Base-by-base conservation (phyloP, 1,284 basidiomycete species). In the Boletus coffeatus region DNA sequence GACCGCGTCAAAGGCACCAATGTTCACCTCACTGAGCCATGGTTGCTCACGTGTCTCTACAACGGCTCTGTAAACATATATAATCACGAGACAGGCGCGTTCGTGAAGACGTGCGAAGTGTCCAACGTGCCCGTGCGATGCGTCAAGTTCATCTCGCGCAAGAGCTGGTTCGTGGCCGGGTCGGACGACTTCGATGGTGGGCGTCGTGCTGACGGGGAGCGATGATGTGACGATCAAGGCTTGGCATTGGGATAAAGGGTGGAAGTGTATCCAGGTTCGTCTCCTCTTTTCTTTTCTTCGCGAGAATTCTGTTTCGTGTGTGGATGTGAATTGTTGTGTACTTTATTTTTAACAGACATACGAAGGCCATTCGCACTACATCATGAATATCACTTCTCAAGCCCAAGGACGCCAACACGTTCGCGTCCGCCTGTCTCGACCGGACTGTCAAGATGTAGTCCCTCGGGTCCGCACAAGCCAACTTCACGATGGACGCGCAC, bases 181-280 rank as follows among this genome's bases (percentile, higher is more conserved):
- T 95, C 93, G 57, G 97, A 99, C 78, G 96, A 99, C 81, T 99
- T 98, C 97, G 2, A 93, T 92, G 1, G 87, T 92, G 63, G 89
- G 89, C 74, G 89, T 98, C 65, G 92, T 99, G 14, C 80, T 99
- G 56, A 99, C 96, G 0, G 97, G 96, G 32, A 94, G 92, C 71
- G 97, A 99, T 75, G 97, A 99, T 77, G 98, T 99, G 96, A 96
- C 95, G 36, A 96, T 99, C 82, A 97, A 96, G 78, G 93, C 96
- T 68, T 99, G 97, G 97, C 96, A 99, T 76, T 99, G 96, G 97
- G 97, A 99, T 67, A 97, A 98, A 81, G 88, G 90, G 67, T 99
- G 97, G 97, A 91, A 95, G 75, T 94, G 93, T 74, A 89, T 96
- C 61, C 94, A 98, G 83, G 93, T 93, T 65, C 65, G 86, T 64